Evolutionary conservation across 805 yeast species (phyloP), one percentile per base, ranked within the genome.

Genomic region (Ogataea thermomethanolica): DNA sequence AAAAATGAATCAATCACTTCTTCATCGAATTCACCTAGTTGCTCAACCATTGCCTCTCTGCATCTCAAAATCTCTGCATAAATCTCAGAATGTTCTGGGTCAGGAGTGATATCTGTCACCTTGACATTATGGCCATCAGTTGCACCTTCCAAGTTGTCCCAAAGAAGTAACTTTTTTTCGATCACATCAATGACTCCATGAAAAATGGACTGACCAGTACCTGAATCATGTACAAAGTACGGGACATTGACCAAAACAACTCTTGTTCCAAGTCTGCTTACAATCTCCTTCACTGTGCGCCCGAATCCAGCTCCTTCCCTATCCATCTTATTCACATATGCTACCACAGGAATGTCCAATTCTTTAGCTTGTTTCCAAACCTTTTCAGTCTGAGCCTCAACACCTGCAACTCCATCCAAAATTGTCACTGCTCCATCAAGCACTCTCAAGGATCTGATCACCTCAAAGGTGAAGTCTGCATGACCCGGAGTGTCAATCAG

Each of bases 401-500:
- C 99, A 9, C 99, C 99, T 2, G 96, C 97, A 7, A 91, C 98
- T 1, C 86, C 95, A 65, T 93, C 99, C 37, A 93, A 64, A 8
- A 93, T 85, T 0, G 95, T 84, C 7, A 93, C 95, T 1, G 91
- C 95, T 3, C 98, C 97, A 65, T 93, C 99, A 8, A 93, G 66
- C 1, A 93, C 97, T 46, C 96, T 73, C 42, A 93, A 70, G 0
- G 98, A 82, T 41, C 97, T 67, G 2, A 79, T 85, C 4, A 93
- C 99, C 62, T 93, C 99, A 60, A 90, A 93, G 0, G 95, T 85
- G 61, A 93, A 93, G 64, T 93, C 99, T 0, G 96, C 97, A 63
- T 93, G 99, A 0, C 99, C 99, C 0, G 99, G 99, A 0, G 99
- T 93, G 60, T 93, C 99, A 17, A 93, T 89, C 41, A 93, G 70